Base-by-base conservation (phyloP, 2,329 filamentous ascomycete genomes). In the Aschersonia sp. region DNA sequence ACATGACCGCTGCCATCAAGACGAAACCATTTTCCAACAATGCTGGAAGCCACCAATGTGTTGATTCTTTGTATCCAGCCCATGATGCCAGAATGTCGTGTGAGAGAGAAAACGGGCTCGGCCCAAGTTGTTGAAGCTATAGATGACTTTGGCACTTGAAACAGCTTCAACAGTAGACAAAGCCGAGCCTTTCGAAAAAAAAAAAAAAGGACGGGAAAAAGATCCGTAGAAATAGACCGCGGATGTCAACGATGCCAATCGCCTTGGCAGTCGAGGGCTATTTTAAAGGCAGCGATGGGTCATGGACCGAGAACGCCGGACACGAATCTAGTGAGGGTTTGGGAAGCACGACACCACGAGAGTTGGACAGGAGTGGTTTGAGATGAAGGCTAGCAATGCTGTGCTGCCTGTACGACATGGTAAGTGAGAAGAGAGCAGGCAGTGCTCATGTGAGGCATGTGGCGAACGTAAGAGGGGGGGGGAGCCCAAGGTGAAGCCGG, bases 1-100 rank as follows among this genome's bases (percentile, higher is more conserved):
- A 86, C 84, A 75, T 91, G 85, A 57, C 86, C 86, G 40, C 78
- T 88, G 54, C 85, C 85, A 52, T 94, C 86, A 41, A 94, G 77
- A 54, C 80, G 78, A 67, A 94, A 94, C 70, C 81, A 85, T 54
- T 73, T 71, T 52, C 85, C 85, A 51, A 88, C 73, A 35, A 72
- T 63, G 59, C 80, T 82, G 52, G 66, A 68, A 51, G 84, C 85
- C 54, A 89, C 74, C 51, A 67, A 72, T 52, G 59, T 57, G 60
- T 83, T 80, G 61, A 69, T 57, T 4, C 58, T 68, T 10, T 77
- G 63, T 47, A 70, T 58, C 71, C 71, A 75, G 56, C 61, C 65
- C 72, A 75, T 76, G 43, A 12, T 43, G 30, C 10, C 3, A 3
- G 5, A 35, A 10, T 20, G 43, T 28, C 5, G 9, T 30, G 7